These are phyloP conservation scores for Cercophora newfieldiana DNA, from an alignment of 495 filamentous ascomycete genomes.

Conservation along the genomic window DNA sequence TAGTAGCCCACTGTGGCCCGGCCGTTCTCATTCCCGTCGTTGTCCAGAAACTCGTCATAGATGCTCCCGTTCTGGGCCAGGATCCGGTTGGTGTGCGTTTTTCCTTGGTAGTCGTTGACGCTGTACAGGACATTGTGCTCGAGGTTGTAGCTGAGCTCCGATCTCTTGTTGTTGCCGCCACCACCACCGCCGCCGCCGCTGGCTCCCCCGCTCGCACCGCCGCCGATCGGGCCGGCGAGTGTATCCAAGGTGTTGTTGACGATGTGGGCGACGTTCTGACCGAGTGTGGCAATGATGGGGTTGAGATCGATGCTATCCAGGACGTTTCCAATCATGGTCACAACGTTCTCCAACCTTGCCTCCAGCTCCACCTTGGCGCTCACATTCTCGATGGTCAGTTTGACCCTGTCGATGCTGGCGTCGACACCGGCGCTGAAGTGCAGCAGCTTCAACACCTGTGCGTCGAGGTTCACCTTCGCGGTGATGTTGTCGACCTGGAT, in stretches of 20 bases:
- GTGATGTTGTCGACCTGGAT: slow-evolving; percentile 58
- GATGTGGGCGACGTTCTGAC: slow-evolving; percentile 48
- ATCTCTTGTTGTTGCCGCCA: slow-evolving; percentile 26
- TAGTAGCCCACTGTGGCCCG: slow-evolving; percentile 48
- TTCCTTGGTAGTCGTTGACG: slow-evolving; percentile 55
- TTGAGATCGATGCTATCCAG: slow-evolving; percentile 58
- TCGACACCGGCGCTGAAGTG: slow-evolving; percentile 59
- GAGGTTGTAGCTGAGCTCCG: slow-evolving; percentile 42
- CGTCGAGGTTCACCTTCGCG: slow-evolving; percentile 60
- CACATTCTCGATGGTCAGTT: slow-evolving; percentile 55
- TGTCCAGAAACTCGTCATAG: slow-evolving; percentile 53
- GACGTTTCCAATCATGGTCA: slow-evolving; percentile 54
- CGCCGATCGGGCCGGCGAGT: slow-evolving; percentile 26
- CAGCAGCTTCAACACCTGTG: slow-evolving; percentile 55
- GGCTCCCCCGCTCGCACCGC: background rate
- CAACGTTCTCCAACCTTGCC: slow-evolving; percentile 56
- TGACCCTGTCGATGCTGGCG: slow-evolving; percentile 52
- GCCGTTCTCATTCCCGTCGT: slow-evolving; percentile 46
- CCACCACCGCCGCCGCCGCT: slow-evolving; percentile 5
- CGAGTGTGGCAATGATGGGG: slow-evolving; percentile 55
- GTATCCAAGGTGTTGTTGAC: slow-evolving; percentile 45
- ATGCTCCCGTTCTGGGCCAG: slow-evolving; percentile 56
- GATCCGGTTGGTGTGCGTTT: slow-evolving; percentile 56
- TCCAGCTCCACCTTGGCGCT: slow-evolving; percentile 57
- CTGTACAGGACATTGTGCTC: slow-evolving; percentile 55